Base-by-base conservation (phyloP, 345 rosid species). In the Pugionium cornutum region DNA sequence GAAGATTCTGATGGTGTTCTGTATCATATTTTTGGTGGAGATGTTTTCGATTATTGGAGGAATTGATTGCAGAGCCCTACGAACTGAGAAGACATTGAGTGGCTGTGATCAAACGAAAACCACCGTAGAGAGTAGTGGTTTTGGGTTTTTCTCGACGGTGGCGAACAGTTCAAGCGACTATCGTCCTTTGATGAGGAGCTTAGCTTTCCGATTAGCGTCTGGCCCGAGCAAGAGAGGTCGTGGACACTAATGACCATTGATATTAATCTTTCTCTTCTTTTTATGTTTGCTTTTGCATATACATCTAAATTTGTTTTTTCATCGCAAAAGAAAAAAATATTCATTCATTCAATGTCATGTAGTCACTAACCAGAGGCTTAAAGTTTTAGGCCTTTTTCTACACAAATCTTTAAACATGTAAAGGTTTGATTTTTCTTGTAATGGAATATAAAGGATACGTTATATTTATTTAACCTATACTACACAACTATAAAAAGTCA, bases 191-290 rank as follows among this genome's bases (percentile, higher is more conserved):
- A 29, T 56, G 10, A 76, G 72, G 81, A 78, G 73, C 39, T 74
- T 87, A 76, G 74, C 70, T 68, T 84, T 67, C 50, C 66, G 44
- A 40, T 76, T 90, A 72, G 87, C 91, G 5, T 88, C 95, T 7
- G 97, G 97, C 1, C 95, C 92, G 2, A 90, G 92, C 84, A 79
- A 44, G 67, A 81, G 49, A 75, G 97, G 97, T 3, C 89, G 86
- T 34, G 97, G 92, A 25, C 97, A 90, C 66, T 86, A 55, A 27
- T 30, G 30, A 49, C 53, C 51, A 31, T 50, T 58, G 7, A 41
- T 59, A 9, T 43, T 72, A n/a, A 11, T 45, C 7, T 10, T 4
- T 42, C 6, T 3, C 3, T 37, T n/a, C 26, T 0, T 36, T 7
- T 39, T 31, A 0, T 72, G 0, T 72, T 72, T 66, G 8, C 42